Conservation (phyloP, 129 eudicot genomes). For the Erigeron canadensis region DNA sequence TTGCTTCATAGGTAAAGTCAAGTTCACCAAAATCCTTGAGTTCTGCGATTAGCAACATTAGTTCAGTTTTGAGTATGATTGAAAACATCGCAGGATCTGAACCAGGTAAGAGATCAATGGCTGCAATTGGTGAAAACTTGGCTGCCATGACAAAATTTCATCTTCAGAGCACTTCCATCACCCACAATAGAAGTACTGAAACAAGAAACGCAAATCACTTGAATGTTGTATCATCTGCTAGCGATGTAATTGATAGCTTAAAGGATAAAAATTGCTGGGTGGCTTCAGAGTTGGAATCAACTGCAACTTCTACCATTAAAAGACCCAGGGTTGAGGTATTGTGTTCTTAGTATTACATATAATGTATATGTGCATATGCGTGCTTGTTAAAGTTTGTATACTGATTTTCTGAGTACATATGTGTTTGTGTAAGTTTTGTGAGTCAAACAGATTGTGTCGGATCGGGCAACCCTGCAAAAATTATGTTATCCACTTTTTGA, state of each 20-base stretch:
- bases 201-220: slow-evolving; percentile 22
- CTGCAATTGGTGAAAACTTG: slow-evolving; percentile 40
- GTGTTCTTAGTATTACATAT: background rate
- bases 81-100: slow-evolving; percentile 38
- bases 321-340: slow-evolving; percentile 35
- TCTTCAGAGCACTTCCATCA: slow-evolving; percentile 4
- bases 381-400: background rate
- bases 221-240: slow-evolving; percentile 28
- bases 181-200: slow-evolving; percentile 17
- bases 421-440: too few relatives aligned
- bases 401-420: background rate
- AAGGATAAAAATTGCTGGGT: slow-evolving; percentile 23
- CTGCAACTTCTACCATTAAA: slow-evolving; percentile 35
- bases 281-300: slow-evolving; percentile 34
- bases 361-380: background rate
- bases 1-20: slow-evolving; percentile 22
- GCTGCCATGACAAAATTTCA: slow-evolving; percentile 27
- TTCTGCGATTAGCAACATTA: slow-evolving; percentile 31
- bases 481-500: background rate
- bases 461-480: too few relatives aligned
- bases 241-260: slow-evolving; percentile 25
- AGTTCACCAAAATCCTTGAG: slow-evolving; percentile 25
- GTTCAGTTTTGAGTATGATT: slow-evolving; percentile 29
- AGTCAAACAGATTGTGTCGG: too few relatives aligned
- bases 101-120: slow-evolving; percentile 39